Percentiles rank a stretch among this genome's conserved stretches.
Conservation (phyloP, 345 rosid species). For the Syzygium aromaticum region DNA sequence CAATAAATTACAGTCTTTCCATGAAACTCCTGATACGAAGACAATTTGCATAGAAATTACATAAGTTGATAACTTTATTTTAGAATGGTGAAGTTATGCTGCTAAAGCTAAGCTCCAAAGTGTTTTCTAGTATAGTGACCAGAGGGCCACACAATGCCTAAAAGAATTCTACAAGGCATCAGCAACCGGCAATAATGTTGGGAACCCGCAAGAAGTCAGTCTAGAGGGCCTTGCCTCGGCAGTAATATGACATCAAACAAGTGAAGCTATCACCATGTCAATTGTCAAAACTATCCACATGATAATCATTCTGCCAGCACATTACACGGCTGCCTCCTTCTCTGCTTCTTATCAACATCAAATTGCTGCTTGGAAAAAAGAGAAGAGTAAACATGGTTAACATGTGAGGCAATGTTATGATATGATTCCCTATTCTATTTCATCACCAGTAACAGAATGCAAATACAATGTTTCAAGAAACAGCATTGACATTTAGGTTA, state of each 20-base stretch:
- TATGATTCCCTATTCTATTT: background rate
- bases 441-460: background rate
- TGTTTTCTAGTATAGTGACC: background rate
- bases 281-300: background rate
- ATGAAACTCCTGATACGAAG: background rate
- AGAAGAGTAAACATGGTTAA: background rate
- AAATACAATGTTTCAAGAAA: background rate
- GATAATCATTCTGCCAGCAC: slow-evolving; percentile 28
- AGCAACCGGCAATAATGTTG: background rate
- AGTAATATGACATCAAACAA: background rate
- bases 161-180: background rate
- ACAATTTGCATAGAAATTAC: background rate
- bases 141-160: background rate
- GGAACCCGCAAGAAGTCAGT: background rate
- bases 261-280: background rate
- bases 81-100: background rate
- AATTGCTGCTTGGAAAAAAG: slow-evolving; percentile 22
- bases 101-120: background rate
- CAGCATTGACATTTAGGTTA: background rate
- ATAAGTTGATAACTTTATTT: background rate
- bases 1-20: background rate
- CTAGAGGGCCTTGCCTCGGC: background rate
- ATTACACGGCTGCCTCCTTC: slow-evolving; percentile 24
- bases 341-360: slow-evolving; percentile 30
- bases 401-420: background rate